Evolutionary conservation across 768 basidiomycete species (phyloP).

Genomic region (Roridomyces roridus): DNA sequence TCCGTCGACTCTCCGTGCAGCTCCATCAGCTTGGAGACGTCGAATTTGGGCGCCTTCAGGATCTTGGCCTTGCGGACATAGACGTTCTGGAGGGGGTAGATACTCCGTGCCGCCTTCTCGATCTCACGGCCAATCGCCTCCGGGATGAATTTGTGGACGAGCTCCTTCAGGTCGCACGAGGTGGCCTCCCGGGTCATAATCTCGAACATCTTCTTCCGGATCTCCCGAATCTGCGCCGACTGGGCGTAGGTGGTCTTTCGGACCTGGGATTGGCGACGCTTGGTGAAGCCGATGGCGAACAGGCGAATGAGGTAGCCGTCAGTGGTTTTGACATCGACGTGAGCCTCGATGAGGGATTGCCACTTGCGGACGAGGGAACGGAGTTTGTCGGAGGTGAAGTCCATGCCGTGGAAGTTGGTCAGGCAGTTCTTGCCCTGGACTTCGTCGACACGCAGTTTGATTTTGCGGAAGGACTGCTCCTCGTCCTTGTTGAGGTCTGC

Average conservation of each 20-base stretch:
- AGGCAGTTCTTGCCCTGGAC: constrained; percentile 99
- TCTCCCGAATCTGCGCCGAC: constrained; percentile 93
- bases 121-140: constrained; percentile 99
- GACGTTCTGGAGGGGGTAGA: constrained; percentile 99
- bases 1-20: constrained; percentile 95
- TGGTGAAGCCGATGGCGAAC: constrained; percentile 99
- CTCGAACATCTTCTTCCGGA: constrained; percentile 99
- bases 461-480: constrained; percentile 99
- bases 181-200: constrained; percentile 96
- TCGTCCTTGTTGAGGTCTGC: constrained; percentile 99
- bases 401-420: constrained; percentile 99
- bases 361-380: constrained; percentile 99
- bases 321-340: constrained; percentile 98
- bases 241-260: constrained; percentile 99
- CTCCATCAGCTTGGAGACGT: constrained; percentile 93
- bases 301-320: constrained; percentile 99
- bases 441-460: constrained; percentile 96
- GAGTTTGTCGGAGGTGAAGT: constrained; percentile 99
- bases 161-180: constrained; percentile 95
- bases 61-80: constrained; percentile 99
- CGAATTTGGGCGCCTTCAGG: constrained; percentile 96
- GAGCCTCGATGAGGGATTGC: constrained; percentile 99
- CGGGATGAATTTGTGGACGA: constrained; percentile 98
- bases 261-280: constrained; percentile 94
- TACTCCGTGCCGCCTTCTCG: constrained; percentile 95